Percentiles rank a stretch among this genome's conserved stretches.
phyloP scores from a whole-genome alignment of 163 green algal species.

The Volvox carteri region DNA sequence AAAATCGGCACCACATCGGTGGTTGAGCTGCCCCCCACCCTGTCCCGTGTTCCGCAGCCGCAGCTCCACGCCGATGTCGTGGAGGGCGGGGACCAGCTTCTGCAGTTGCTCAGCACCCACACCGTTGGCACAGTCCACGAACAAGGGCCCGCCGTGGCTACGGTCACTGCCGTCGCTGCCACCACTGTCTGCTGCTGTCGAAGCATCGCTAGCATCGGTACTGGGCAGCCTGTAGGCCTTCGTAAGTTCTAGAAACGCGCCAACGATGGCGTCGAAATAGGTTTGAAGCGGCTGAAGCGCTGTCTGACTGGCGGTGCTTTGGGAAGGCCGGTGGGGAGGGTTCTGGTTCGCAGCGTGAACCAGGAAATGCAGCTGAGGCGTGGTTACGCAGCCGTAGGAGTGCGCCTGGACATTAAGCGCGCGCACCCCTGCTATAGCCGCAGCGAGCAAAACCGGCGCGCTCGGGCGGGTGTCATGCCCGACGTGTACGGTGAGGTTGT shows the following conservation, averaged over 20 bases:
- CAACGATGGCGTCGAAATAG: constrained; percentile 58
- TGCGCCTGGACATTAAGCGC: constrained; percentile 71
- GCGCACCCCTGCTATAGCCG: constrained; percentile 75
- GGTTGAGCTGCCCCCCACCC: constrained; percentile 73
- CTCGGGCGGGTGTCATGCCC: constrained; percentile 92
- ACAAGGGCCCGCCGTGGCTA: constrained; percentile 53
- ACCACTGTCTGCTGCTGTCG: neutral
- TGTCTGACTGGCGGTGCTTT: neutral
- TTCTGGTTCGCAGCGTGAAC: constrained; percentile 61
- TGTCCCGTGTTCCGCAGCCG: constrained; percentile 81
- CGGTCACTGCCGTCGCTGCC: neutral
- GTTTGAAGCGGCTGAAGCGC: neutral
- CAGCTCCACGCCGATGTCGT: constrained; percentile 71
- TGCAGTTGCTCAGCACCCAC: constrained; percentile 88
- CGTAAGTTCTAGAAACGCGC: constrained; percentile 43
- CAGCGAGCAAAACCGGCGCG: constrained; percentile 76
- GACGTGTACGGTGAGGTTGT: constrained; percentile 78
- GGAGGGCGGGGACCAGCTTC: constrained; percentile 59
- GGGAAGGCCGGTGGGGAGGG: neutral
- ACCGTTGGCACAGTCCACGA: constrained; percentile 96
- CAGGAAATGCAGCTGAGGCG: constrained; percentile 90
- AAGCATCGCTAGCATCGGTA: neutral
- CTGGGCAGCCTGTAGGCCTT: neutral
- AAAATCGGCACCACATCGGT: constrained; percentile 91
- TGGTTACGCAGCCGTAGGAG: constrained; percentile 86